Evolutionary conservation across 1,284 basidiomycete genomes (phyloP), one percentile per base, ranked within the genome.

Genomic region (Fomitopsis pinicola): DNA sequence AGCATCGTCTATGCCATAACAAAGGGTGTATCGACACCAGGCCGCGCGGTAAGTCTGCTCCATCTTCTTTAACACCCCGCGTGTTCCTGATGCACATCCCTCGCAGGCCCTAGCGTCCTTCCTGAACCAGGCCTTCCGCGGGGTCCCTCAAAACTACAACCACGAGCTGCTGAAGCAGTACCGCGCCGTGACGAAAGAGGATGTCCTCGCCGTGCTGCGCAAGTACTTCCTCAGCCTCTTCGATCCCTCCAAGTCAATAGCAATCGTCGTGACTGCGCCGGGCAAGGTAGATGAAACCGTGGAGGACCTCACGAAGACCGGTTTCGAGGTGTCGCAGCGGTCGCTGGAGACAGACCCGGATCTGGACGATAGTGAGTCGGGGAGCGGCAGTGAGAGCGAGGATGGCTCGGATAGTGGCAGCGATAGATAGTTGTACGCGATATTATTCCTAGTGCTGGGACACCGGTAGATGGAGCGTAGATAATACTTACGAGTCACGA

Each of bases 211-310:
- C 7, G 83, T 84, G 17, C 81, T 98, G 64, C 75, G 80, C 65
- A 88, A 83, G 67, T 90, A 97, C 75, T 87, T 98, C 76, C 74
- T 96, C 42, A 94, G 95, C 0, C 77, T 99, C 57, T 99, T 99
- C 75, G 84, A 91, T 65, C 73, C 95, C 0, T 77, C 82, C 3
- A 84, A 86, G 0, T 94, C 94, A 2, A 83, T 95, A 28, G 92
- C 88, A 0, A 88, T 94, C 17, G 87, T 95, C 6, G 89, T 95
- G 6, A 91, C 92, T 22, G 86, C 94, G 8, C 88, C 92, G 19
- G 85, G 88, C 10, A 96, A 95, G 73, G 83, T 86, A 0, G 87
- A 89, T 33, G 85, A 89, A 65, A 90, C 97, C 59, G 81, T 81
- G 35, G 78, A 83, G 50, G 85, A 85, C 17, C 79, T 98, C 60